These are phyloP conservation scores for Rhododendron simsii DNA, from an alignment of 148 eudicot species.

Conservation along the genomic window DNA sequence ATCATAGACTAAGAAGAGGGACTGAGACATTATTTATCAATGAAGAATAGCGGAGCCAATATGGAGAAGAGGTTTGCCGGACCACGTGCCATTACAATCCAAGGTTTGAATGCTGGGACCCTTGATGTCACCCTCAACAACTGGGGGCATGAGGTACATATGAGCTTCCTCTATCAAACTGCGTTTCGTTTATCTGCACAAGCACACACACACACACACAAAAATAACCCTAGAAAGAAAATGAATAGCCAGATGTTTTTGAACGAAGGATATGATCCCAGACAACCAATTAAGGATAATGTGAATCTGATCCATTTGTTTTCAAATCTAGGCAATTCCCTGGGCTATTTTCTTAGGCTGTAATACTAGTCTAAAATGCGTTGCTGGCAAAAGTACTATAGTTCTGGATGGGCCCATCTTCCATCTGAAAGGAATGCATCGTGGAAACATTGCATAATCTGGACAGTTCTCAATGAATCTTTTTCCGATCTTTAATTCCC, in stretches of 20 bases:
- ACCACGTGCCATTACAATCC: conserved; percentile 35
- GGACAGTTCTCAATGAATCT: background rate
- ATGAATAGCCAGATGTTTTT: background rate
- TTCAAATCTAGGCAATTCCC: background rate
- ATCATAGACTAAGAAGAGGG: background rate
- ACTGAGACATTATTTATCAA: background rate
- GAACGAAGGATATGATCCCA: background rate
- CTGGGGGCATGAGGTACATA: conserved; percentile 67
- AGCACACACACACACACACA: background rate
- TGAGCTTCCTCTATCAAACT: background rate
- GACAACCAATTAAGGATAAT: background rate
- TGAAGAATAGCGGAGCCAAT: conserved; percentile 80
- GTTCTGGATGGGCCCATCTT: background rate
- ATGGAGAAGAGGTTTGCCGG: conserved; percentile 84
- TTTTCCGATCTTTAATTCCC: background rate
- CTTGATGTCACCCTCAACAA: conserved; percentile 60
- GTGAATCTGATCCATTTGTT: background rate
- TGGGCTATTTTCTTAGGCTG: background rate
- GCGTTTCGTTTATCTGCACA: background rate
- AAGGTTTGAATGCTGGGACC: conserved; percentile 70
- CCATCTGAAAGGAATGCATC: background rate
- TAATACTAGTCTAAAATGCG: background rate
- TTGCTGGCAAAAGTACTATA: background rate
- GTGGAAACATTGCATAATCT: background rate
- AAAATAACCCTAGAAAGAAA: background rate